Percentiles rank a stretch among this genome's conserved stretches.
These are phyloP conservation scores for Nidula niveotomentosa DNA, from an alignment of 1,284 basidiomycete genomes.

Conservation along the genomic window DNA sequence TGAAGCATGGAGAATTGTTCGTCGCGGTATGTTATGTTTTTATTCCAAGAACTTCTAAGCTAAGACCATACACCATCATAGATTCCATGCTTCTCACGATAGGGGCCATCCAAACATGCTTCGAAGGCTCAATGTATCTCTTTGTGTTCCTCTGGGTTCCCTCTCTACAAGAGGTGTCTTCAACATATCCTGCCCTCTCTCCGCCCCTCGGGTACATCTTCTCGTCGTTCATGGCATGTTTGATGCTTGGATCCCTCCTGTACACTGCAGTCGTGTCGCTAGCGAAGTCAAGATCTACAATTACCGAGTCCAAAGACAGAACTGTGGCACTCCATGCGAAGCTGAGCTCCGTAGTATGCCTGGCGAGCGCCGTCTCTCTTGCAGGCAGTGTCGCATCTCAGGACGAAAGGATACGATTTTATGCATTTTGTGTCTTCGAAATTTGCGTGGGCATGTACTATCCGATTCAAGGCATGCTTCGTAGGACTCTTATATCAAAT, in stretches of 20 bases:
- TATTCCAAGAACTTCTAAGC: not conserved
- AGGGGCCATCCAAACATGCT: slow-evolving; percentile 75
- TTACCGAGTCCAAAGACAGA: slow-evolving; percentile 24
- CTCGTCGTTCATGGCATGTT: slow-evolving; percentile 75
- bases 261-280: slow-evolving; percentile 57
- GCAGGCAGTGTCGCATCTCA: slow-evolving; percentile 46
- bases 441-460: slow-evolving; percentile 79
- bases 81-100: slow-evolving; percentile 65
- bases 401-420: slow-evolving; percentile 57
- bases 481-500: slow-evolving; percentile 67
- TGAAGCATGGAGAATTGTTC: slow-evolving; percentile 59
- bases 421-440: slow-evolving; percentile 74
- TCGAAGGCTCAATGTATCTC: slow-evolving; percentile 81
- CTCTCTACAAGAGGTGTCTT: slow-evolving; percentile 60
- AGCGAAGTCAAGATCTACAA: slow-evolving; percentile 23
- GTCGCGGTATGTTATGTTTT: slow-evolving; percentile 37
- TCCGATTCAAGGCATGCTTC: slow-evolving; percentile 75
- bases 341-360: slow-evolving; percentile 63
- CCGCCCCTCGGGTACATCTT: slow-evolving; percentile 77
- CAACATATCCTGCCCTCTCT: slow-evolving; percentile 14
- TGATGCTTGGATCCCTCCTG: slow-evolving; percentile 75
- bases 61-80: slow-evolving; percentile 15
- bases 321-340: slow-evolving; percentile 64
- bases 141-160: slow-evolving; percentile 84
- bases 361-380: slow-evolving; percentile 56